Percentiles rank a stretch among this genome's conserved stretches.
phyloP scores from a whole-genome alignment of 495 filamentous ascomycete genomes.

The Daldinia loculata region DNA sequence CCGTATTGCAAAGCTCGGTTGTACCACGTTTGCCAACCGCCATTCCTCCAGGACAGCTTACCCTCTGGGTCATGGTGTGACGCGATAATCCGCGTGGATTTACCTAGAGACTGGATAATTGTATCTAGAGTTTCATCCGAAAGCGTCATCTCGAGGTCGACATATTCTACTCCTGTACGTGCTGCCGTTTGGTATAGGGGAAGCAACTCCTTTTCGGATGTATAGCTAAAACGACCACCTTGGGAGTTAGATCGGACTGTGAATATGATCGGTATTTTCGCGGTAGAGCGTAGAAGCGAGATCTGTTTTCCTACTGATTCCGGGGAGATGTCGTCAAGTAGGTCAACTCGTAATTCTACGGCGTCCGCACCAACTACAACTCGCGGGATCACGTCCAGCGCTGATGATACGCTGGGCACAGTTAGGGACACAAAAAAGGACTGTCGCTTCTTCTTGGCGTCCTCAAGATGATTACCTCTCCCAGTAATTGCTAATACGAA shows the following conservation, averaged over 20 bases:
- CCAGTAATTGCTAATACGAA: slow-evolving; percentile 82
- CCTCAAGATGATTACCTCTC: slow-evolving; percentile 67
- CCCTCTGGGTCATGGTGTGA: slow-evolving; percentile 91
- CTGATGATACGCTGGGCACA: slow-evolving; percentile 72
- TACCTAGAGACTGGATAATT: slow-evolving; percentile 73
- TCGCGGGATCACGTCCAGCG: slow-evolving; percentile 69
- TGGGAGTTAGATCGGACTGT: slow-evolving; percentile 87
- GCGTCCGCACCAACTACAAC: slow-evolving; percentile 89
- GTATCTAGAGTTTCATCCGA: slow-evolving; percentile 62
- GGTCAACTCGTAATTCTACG: slow-evolving; percentile 91
- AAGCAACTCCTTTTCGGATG: slow-evolving; percentile 71
- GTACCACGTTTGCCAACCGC: slow-evolving; percentile 86
- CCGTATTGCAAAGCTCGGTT: slow-evolving; percentile 87
- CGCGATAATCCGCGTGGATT: slow-evolving; percentile 82
- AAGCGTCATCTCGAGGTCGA: slow-evolving; percentile 92
- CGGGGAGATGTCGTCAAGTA: slow-evolving; percentile 77
- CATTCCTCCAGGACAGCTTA: slow-evolving; percentile 84
- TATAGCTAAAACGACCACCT: slow-evolving; percentile 88
- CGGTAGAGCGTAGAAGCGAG: slow-evolving; percentile 75
- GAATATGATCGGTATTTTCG: slow-evolving; percentile 90
- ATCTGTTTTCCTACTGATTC: slow-evolving; percentile 86
- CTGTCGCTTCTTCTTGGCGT: slow-evolving; percentile 73
- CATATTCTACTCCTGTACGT: slow-evolving; percentile 85
- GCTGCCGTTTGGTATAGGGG: slow-evolving; percentile 80
- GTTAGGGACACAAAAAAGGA: slow-evolving; percentile 96